Conservation (phyloP, 805 yeast genomes). For the Metschnikowia matae region DNA sequence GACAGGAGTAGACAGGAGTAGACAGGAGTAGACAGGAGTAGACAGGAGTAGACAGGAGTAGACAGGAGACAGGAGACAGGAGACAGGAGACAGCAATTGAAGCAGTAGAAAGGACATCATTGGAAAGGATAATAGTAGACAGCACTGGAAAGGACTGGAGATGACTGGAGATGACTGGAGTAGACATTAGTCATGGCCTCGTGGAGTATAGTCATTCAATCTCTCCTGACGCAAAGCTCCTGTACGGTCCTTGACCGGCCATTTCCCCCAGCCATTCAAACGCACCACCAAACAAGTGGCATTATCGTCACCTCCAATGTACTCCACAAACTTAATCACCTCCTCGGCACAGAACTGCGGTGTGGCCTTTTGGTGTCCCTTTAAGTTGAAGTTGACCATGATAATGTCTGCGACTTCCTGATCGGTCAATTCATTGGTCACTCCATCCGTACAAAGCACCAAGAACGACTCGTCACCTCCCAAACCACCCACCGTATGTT, state of each 20-base stretch:
- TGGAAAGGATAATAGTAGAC: too few relatives aligned
- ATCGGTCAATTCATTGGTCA: constrained; percentile 73
- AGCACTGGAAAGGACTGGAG: neutral
- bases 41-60: too few relatives aligned
- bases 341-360: constrained; percentile 87
- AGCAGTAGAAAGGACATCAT: too few relatives aligned
- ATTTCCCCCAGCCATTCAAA: constrained; percentile 87
- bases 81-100: too few relatives aligned
- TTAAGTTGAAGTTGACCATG: constrained; percentile 58
- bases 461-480: constrained; percentile 89
- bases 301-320: constrained; percentile 89
- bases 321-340: constrained; percentile 76
- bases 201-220: constrained; percentile 43
- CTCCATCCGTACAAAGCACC: constrained; percentile 83
- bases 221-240: constrained; percentile 76
- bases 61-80: too few relatives aligned
- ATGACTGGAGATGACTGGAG: too few relatives aligned
- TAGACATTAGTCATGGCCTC: constrained; percentile 15
- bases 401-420: constrained; percentile 89
- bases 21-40: too few relatives aligned
- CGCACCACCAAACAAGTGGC: constrained; percentile 87
- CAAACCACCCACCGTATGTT: constrained; percentile 38
- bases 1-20: too few relatives aligned
- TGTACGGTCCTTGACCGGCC: constrained; percentile 83
- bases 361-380: constrained; percentile 67